phyloP scores from a whole-genome alignment of 352 stramenopile genomes.

The Pythium dissimile region DNA sequence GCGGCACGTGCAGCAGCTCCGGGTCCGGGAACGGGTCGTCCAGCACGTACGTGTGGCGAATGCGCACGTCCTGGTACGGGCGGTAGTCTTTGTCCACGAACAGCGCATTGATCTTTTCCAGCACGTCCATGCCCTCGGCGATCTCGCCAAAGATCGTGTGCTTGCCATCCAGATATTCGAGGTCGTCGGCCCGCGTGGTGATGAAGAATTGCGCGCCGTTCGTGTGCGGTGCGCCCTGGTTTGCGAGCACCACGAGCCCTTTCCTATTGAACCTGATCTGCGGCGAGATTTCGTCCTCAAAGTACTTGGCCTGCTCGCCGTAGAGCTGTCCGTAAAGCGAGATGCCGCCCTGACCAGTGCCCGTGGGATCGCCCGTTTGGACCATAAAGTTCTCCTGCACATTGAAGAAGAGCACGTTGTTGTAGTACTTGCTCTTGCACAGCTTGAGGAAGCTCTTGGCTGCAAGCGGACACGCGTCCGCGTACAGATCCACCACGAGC shows the following conservation, averaged over 20 bases:
- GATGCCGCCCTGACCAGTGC: conserved; percentile 92
- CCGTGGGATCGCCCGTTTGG: conserved; percentile 88
- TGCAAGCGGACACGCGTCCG: conserved; percentile 77
- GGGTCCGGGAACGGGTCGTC: conserved; percentile 84
- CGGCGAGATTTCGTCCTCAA: conserved; percentile 70
- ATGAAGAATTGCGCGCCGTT: conserved; percentile 97
- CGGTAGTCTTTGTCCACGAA: conserved; percentile 95
- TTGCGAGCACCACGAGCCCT: conserved; percentile 84
- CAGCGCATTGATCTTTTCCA: conserved; percentile 92
- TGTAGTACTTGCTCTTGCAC: conserved; percentile 95
- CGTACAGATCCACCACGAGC: conserved; percentile 91
- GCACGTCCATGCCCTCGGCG: conserved; percentile 92
- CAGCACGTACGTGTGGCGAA: conserved; percentile 91
- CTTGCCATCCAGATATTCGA: conserved; percentile 90
- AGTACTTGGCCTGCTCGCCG: conserved; percentile 63
- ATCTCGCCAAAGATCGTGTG: conserved; percentile 92
- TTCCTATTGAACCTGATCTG: conserved; percentile 52
- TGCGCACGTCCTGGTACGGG: conserved; percentile 96
- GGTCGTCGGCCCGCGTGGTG: conserved; percentile 88
- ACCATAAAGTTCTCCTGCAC: conserved; percentile 95
- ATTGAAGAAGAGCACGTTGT: conserved; percentile 94
- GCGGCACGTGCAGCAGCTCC: conserved; percentile 65
- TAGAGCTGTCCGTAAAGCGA: conserved; percentile 96
- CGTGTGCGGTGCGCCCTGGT: conserved; percentile 54
- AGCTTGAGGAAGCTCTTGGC: conserved; percentile 95